Conservation (phyloP, 768 basidiomycete species). For the Candolleomyces aberdarensis region DNA sequence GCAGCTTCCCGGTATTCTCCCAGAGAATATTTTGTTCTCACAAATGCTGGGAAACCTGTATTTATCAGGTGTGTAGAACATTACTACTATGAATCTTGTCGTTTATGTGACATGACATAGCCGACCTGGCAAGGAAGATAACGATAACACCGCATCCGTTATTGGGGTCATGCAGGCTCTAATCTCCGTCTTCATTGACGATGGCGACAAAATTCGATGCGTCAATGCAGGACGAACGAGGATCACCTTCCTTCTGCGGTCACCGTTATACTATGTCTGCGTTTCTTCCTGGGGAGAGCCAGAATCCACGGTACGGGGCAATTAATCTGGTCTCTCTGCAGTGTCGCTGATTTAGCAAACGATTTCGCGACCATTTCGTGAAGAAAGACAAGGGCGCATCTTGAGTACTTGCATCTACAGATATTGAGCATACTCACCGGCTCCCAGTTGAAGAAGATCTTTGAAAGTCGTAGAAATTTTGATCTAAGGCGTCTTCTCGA, state of each 20-base stretch:
- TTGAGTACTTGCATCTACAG: slow-evolving; percentile 94
- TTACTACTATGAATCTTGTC: neutral
- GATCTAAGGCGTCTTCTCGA: slow-evolving; percentile 76
- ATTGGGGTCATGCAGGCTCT: slow-evolving; percentile 95
- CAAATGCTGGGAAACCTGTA: slow-evolving; percentile 97
- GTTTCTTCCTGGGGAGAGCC: slow-evolving; percentile 94
- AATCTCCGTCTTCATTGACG: slow-evolving; percentile 93
- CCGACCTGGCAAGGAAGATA: slow-evolving; percentile 51
- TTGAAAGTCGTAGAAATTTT: slow-evolving; percentile 88
- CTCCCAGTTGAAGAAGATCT: slow-evolving; percentile 79
- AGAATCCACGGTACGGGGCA: slow-evolving; percentile 71
- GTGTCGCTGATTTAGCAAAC: neutral
- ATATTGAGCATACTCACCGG: slow-evolving; percentile 88
- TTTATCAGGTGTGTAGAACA: slow-evolving; percentile 63
- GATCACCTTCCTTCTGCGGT: slow-evolving; percentile 82
- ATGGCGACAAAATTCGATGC: slow-evolving; percentile 80
- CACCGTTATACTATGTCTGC: slow-evolving; percentile 91
- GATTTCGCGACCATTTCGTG: slow-evolving; percentile 34
- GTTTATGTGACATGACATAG: slow-evolving; percentile 25
- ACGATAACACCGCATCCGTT: slow-evolving; percentile 68
- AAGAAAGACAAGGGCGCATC: slow-evolving; percentile 88
- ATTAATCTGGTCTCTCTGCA: slow-evolving; percentile 28
- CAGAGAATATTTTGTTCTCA: slow-evolving; percentile 88
- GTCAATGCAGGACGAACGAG: slow-evolving; percentile 80
- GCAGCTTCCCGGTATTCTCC: slow-evolving; percentile 44